A percentile compares a stretch with the other conserved stretches of the same genome.
These are phyloP conservation scores for Cinnamomum micranthum DNA, from an alignment of 164 flowering plant genomes.

Conservation along the genomic window DNA sequence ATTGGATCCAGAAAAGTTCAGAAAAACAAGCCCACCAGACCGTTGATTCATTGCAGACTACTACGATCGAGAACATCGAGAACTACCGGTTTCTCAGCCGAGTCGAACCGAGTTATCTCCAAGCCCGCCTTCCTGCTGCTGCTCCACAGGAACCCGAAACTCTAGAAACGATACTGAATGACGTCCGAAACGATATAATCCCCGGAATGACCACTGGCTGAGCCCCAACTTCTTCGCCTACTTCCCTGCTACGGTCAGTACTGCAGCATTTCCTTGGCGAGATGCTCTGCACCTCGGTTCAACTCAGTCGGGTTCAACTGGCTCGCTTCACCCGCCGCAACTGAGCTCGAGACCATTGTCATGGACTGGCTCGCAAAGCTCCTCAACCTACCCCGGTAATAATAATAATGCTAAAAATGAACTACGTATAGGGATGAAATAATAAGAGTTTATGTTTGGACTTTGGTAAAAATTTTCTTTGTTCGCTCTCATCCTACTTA, in stretches of 20 bases:
- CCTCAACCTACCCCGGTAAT: conserved; percentile 35
- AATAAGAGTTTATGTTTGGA: too few species aligned
- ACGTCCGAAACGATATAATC: conserved; percentile 29
- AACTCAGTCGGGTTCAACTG: conserved; percentile 57
- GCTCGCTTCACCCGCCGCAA: conserved; percentile 53
- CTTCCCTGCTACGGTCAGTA: conserved; percentile 49
- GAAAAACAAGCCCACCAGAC: conserved; percentile 38
- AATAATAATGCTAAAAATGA: too few species aligned
- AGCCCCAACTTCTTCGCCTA: conserved; percentile 19
- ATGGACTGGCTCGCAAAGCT: conserved; percentile 32
- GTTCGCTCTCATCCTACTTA: too few species aligned
- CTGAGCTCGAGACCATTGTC: conserved; percentile 41
- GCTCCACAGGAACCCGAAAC: conserved; percentile 44
- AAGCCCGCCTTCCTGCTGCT: conserved; percentile 18
- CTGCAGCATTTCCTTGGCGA: conserved; percentile 52
- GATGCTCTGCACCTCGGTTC: conserved; percentile 47
- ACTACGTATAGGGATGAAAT: too few species aligned
- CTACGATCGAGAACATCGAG: conserved; percentile 42
- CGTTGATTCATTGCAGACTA: conserved; percentile 22
- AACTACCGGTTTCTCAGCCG: conserved; percentile 43
- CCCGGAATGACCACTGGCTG: conserved; percentile 59
- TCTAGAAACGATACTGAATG: conserved; percentile 32
- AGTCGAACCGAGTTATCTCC: conserved; percentile 48
- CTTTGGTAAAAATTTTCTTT: too few species aligned
- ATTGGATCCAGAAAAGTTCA: conserved; percentile 44